Base-by-base conservation (phyloP, 306 rosid genomes). In the Acacia crassicarpa region DNA sequence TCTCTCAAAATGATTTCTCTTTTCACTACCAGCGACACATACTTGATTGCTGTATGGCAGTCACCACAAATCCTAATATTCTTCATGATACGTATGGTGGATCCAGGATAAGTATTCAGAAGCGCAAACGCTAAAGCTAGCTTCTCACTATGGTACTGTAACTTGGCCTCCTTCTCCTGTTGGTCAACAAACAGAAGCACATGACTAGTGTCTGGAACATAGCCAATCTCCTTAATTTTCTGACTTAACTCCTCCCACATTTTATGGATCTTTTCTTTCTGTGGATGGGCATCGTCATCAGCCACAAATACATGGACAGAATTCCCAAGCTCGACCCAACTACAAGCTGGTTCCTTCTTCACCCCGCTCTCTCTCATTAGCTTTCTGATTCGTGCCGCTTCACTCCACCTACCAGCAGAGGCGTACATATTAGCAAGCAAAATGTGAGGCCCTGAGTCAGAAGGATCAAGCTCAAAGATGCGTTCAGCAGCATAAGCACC, bases 311-410 rank as follows among this genome's bases (percentile, higher is more conserved):
- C 74, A 32, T 88, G 88, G 32, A 85, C 82, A 68, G 74, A 77
- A 80, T 88, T 88, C 78, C 83, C 87, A 62, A 88, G 85, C 77
- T 88, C 88, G 77, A 88, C 90, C 90, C 90, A 87, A 49, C 90
- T 87, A 83, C 71, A 66, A 66, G 71, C 71, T 2, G 71, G 71
- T 66, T 66, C 71, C 45, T 66, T 66, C 71, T 66, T 88, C 78
- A 88, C 63, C 43, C 88, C 88, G 63, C 88, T 85, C 45, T 79
- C 83, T 76, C 78, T 85, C 90, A 87, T 87, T 61, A 51, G 48
- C 70, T 80, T 87, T 62, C 87, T 80, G 74, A 87, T 83, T 67
- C 81, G 83, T 77, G 90, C 90, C 43, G 65, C 90, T 15, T 87
- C 90, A 61, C 43, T 71, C 90, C 88, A 88, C 67, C 85, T 80